A percentile compares a stretch with the other conserved stretches of the same genome.
Conservation (phyloP, 1,139 yeast species). For the Kodamaea arcana region DNA sequence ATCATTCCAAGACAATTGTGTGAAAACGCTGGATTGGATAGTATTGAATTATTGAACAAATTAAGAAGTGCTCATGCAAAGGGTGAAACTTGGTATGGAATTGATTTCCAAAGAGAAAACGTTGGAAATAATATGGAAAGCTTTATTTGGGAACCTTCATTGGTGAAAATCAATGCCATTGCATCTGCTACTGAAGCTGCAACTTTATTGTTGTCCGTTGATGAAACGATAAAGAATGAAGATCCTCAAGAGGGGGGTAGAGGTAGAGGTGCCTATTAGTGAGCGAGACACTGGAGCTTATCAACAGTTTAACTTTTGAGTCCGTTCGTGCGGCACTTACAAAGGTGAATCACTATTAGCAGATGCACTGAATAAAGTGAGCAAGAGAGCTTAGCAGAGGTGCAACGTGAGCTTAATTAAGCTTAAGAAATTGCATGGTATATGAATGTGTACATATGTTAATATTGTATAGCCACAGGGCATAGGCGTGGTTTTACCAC, state of each 20-base stretch:
- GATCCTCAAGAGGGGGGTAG: conserved; percentile 56
- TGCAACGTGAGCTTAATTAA: too few species aligned
- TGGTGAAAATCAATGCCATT: conserved; percentile 90
- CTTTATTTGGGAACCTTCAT: conserved; percentile 97
- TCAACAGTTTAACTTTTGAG: too few species aligned
- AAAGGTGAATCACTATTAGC: too few species aligned
- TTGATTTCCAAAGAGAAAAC: conserved; percentile 80
- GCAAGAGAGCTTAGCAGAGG: too few species aligned
- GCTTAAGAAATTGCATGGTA: too few species aligned
- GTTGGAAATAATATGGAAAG: conserved; percentile 81
- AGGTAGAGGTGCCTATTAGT: conserved; percentile 55
- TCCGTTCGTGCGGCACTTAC: too few species aligned
- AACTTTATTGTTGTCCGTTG: conserved; percentile 83
- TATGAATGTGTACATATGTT: too few species aligned
- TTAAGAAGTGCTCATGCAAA: conserved; percentile 91
- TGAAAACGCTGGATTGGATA: conserved; percentile 97
- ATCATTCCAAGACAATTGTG: conserved; percentile 95
- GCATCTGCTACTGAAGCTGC: conserved; percentile 98
- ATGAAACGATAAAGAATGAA: conserved; percentile 88
- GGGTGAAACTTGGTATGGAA: conserved; percentile 89
- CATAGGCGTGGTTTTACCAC: too few species aligned
- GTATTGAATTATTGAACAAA: conserved; percentile 85
- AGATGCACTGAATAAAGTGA: too few species aligned
- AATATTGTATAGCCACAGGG: too few species aligned
- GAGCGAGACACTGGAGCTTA: background rate